A percentile compares a stretch with the other conserved stretches of the same genome.
Conservation (phyloP, 2,329 filamentous ascomycete genomes). For the Septoria linicola region DNA sequence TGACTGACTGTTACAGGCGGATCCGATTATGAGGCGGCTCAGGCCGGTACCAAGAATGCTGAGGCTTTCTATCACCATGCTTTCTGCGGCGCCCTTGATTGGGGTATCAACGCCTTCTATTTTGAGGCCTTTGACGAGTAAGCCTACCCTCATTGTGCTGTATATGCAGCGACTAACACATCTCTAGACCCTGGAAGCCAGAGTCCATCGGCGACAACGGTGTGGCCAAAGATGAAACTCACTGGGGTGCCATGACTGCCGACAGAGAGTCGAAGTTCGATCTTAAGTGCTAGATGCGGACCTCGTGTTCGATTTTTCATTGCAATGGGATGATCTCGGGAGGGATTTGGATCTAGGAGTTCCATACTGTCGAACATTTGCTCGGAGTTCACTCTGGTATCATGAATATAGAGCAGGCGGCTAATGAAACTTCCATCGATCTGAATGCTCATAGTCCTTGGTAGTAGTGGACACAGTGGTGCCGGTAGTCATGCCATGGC, state of each 20-base stretch:
- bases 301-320: neutral
- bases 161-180: conserved; percentile 3
- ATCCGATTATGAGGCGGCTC: conserved; percentile 60
- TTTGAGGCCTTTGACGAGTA: conserved; percentile 72
- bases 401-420: too few species aligned
- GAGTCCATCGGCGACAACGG: conserved; percentile 63
- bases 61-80: conserved; percentile 59
- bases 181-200: conserved; percentile 59
- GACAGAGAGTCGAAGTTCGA: conserved; percentile 25
- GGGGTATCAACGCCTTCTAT: conserved; percentile 68
- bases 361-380: too few species aligned
- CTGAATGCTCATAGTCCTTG: too few species aligned
- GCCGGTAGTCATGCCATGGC: too few species aligned
- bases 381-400: too few species aligned
- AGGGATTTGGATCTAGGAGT: neutral
- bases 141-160: neutral
- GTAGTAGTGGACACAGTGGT: too few species aligned
- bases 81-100: conserved; percentile 63
- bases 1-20: conserved; percentile 39
- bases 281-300: conserved; percentile 23
- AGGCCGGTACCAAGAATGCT: conserved; percentile 60
- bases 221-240: conserved; percentile 58
- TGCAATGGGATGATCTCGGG: neutral
- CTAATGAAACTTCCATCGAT: too few species aligned
- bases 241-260: conserved; percentile 67